A percentile compares a stretch with the other conserved stretches of the same genome.
These are phyloP conservation scores for Cladophialophora carrionii DNA, from an alignment of 2,329 filamentous ascomycete genomes.

Conservation along the genomic window DNA sequence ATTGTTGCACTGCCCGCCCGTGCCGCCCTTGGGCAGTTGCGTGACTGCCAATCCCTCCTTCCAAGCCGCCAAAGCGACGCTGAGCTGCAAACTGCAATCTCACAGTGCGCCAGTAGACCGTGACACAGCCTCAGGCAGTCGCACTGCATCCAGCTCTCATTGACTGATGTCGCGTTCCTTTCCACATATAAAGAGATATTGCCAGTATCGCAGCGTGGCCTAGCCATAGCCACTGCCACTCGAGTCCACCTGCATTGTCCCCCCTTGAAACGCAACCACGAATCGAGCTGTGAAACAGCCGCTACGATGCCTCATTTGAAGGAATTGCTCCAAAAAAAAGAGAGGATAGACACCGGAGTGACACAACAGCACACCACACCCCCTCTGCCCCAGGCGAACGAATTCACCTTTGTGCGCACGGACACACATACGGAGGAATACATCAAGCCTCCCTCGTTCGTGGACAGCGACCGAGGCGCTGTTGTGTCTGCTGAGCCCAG, in stretches of 20 bases:
- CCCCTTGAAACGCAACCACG: neutral
- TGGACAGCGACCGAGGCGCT: conserved; percentile 40
- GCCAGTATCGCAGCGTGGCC: conserved; percentile 28
- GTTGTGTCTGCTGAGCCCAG: conserved; percentile 13
- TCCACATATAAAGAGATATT: conserved; percentile 26
- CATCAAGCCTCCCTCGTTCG: conserved; percentile 68
- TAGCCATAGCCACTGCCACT: conserved; percentile 15
- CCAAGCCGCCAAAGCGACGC: conserved; percentile 12
- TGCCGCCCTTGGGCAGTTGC: neutral
- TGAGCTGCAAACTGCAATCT: conserved; percentile 5
- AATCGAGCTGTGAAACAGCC: neutral
- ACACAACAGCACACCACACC: conserved; percentile 29
- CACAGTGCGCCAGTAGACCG: conserved; percentile 10
- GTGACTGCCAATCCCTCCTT: conserved; percentile 6
- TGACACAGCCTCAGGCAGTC: conserved; percentile 13
- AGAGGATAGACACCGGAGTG: conserved; percentile 52
- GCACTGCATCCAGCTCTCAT: conserved; percentile 13
- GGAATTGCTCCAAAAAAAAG: conserved; percentile 66
- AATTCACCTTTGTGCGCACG: conserved; percentile 82
- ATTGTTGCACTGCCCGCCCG: conserved; percentile 6
- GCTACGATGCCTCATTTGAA: conserved; percentile 57
- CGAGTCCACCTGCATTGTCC: neutral
- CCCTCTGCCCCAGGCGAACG: conserved; percentile 54
- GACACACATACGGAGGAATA: conserved; percentile 80
- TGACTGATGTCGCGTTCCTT: conserved; percentile 23